Evolutionary conservation across 1,284 basidiomycete genomes (phyloP).

Genomic region (Boletus mariae): DNA sequence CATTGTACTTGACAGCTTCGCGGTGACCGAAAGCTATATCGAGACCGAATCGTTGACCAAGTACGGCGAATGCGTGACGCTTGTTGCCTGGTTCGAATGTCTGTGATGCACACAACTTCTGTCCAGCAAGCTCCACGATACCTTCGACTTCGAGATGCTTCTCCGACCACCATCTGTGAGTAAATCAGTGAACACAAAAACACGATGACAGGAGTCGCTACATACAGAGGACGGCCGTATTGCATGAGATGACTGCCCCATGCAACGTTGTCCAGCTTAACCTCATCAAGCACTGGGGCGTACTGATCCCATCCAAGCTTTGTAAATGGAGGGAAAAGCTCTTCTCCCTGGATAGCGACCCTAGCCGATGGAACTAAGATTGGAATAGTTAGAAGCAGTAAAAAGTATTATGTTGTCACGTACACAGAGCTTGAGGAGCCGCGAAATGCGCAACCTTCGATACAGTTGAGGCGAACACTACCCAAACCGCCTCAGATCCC

Average conservation of each 20-base stretch:
- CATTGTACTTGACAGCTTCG: not conserved
- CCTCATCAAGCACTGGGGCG: not conserved
- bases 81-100: not conserved
- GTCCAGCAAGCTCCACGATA: not conserved
- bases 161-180: not conserved
- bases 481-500: not conserved
- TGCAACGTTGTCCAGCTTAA: not conserved
- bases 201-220: not conserved
- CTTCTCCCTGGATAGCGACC: no score
- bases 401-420: no score
- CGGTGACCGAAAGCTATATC: not conserved
- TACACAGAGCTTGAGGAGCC: no score
- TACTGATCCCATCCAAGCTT: not conserved
- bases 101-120: not conserved
- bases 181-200: not conserved
- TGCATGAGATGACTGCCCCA: not conserved
- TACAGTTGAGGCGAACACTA: not conserved
- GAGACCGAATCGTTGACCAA: not conserved
- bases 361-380: not conserved
- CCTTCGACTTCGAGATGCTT: not conserved
- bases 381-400: not conserved
- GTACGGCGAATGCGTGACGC: not conserved
- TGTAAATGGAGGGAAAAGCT: not conserved
- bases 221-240: not conserved
- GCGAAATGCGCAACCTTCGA: not conserved